Percentiles rank a stretch among this genome's conserved stretches.
These are phyloP conservation scores for Amanita fuliginea DNA, from an alignment of 768 basidiomycete genomes.

Conservation along the genomic window DNA sequence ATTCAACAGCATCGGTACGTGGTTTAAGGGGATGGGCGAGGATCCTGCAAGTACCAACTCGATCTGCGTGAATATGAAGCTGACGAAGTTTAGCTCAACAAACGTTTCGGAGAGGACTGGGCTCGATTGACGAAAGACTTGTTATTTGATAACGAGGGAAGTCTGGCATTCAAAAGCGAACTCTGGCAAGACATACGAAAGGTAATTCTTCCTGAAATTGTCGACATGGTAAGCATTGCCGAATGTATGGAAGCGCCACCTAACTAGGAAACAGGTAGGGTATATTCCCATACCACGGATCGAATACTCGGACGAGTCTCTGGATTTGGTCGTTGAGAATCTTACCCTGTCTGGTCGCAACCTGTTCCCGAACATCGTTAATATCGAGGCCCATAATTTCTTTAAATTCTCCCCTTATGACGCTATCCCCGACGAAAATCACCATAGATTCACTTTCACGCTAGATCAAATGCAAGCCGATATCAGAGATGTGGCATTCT, in stretches of 20 bases:
- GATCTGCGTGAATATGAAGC: not conserved
- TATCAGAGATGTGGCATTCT: constrained; percentile 89
- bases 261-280: constrained; percentile 34
- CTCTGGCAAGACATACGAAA: constrained; percentile 83
- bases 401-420: constrained; percentile 79
- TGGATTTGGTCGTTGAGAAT: constrained; percentile 92
- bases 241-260: not conserved
- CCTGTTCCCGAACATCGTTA: constrained; percentile 74
- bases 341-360: constrained; percentile 81
- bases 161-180: constrained; percentile 77
- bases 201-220: constrained; percentile 71
- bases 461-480: constrained; percentile 87
- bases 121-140: constrained; percentile 71
- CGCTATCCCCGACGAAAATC: constrained; percentile 40
- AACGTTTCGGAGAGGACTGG: constrained; percentile 75
- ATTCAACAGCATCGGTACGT: constrained; percentile 58
- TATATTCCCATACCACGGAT: constrained; percentile 88
- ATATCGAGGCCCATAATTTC: constrained; percentile 69
- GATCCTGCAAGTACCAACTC: constrained; percentile 44
- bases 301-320: constrained; percentile 80
- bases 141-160: constrained; percentile 74
- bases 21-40: constrained; percentile 77
- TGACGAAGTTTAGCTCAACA: constrained; percentile 36
- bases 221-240: constrained; percentile 48
- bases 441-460: constrained; percentile 66